Evolutionary conservation across 352 stramenopile genomes (phyloP), one percentile per base, ranked within the genome.

Genomic region (Elongisporangium prolatum): DNA sequence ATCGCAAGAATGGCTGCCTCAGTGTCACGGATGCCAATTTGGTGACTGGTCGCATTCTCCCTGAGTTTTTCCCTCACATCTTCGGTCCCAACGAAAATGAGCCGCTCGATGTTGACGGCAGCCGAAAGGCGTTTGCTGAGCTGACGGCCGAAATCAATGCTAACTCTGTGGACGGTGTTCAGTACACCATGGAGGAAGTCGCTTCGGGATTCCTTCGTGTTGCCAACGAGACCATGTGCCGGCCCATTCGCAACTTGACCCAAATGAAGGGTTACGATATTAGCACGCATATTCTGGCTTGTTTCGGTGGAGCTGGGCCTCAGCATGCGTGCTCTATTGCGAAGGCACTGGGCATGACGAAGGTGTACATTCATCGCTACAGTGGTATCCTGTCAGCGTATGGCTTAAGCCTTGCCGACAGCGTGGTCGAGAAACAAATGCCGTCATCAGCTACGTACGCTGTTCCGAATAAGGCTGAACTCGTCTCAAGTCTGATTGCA

Each of bases 161-260:
- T 0, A 77, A 83, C 6, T 61, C 74, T 1, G 75, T 87, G 21
- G 84, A 77, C 47, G 74, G 74, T 24, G 73, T 65, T 13, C 71
- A 75, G 59, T 96, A 97, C 61, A 87, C 86, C 11, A 71, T 94
- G 63, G 92, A 97, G 65, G 95, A 99, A 69, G 83, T 99, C 9
- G 97, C 97, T 2, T 99, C 92, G 54, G 97, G 97, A 7, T 99
- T 99, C 63, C 71, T 99, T 48, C 84, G 97, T 22, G 97, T 99
- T 17, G 97, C 97, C 20, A 99, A 99, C 71, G 97, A 99, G 71
- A 96, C 97, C 2, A 99, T 99, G 97, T 99, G 97, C 65, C 92
- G 97, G n/a, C 97, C 97, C 0, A 99, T 99, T 70, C 92, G 97
- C 40, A 99, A 99, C 68, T 73, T 99, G 48, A 99, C 97, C 21